phyloP scores from a whole-genome alignment of 352 stramenopile species.

The Globisporangium megalacanthum region DNA sequence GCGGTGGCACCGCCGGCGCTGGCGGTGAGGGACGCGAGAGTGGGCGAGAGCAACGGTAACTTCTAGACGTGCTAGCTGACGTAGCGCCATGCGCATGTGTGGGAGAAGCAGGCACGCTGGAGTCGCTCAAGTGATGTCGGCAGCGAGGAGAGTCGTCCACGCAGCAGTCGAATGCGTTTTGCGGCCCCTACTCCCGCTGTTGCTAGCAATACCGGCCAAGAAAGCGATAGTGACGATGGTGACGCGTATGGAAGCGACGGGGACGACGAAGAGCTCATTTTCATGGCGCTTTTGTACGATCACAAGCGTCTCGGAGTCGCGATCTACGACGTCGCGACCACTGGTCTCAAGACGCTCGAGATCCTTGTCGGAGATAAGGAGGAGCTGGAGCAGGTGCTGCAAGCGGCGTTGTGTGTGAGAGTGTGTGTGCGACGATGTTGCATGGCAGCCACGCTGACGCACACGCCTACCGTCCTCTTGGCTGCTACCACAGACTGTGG shows the following conservation, averaged over 20 bases:
- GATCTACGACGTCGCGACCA: conserved; percentile 66
- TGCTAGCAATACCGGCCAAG: background rate
- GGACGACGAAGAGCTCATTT: conserved; percentile 51
- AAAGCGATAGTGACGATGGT: conserved; percentile 3
- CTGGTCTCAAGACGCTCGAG: conserved; percentile 63
- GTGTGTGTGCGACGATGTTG: background rate
- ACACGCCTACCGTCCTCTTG: background rate
- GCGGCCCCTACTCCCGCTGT: background rate
- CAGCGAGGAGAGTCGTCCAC: background rate
- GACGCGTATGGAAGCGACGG: conserved; percentile 19
- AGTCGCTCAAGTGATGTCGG: background rate
- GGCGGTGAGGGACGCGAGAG: background rate
- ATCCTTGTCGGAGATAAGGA: conserved; percentile 28
- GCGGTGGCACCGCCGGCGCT: background rate
- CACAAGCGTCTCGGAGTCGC: conserved; percentile 58
- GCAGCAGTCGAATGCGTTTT: background rate
- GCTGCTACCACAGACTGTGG: conserved; percentile 24
- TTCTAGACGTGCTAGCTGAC: background rate
- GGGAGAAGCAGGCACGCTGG: background rate
- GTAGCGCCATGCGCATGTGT: background rate
- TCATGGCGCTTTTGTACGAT: conserved; percentile 70
- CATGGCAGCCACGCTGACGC: background rate
- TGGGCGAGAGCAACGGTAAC: background rate
- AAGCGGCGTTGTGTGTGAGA: no score
- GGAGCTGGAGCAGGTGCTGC: conserved; percentile 42